A percentile compares a stretch with the other conserved stretches of the same genome.
Conservation (phyloP, 345 rosid species). For the Salix arbutifolia region DNA sequence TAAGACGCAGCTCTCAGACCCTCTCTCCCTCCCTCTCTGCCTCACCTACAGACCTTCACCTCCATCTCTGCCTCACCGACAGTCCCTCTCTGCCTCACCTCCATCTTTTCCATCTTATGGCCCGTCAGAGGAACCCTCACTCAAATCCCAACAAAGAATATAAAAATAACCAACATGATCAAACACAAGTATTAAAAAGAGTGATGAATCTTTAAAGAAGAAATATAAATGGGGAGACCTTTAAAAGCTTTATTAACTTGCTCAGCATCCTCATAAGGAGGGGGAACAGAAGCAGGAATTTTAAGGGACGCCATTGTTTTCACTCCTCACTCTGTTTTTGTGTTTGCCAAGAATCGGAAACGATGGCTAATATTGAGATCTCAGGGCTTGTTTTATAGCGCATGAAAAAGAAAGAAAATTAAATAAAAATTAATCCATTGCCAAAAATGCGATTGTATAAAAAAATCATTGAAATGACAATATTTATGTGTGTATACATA, state of each 20-base stretch:
- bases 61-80: no score
- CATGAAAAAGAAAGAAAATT: background rate
- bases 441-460: background rate
- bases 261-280: constrained; percentile 80
- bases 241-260: constrained; percentile 75
- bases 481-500: no score
- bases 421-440: no score
- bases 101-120: background rate
- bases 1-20: no score
- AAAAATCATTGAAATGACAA: background rate
- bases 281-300: constrained; percentile 57
- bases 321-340: background rate
- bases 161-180: background rate
- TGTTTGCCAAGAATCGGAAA: constrained; percentile 18
- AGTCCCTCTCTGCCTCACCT: no score
- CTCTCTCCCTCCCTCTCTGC: no score
- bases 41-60: no score
- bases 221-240: constrained; percentile 33
- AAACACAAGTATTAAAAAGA: background rate
- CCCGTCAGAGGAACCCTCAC: background rate
- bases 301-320: constrained; percentile 63
- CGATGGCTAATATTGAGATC: background rate
- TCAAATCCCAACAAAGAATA: background rate
- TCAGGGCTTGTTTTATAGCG: background rate
- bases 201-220: background rate